Conservation (phyloP, 2,329 filamentous ascomycete genomes). For the Colletotrichum caudatum region DNA sequence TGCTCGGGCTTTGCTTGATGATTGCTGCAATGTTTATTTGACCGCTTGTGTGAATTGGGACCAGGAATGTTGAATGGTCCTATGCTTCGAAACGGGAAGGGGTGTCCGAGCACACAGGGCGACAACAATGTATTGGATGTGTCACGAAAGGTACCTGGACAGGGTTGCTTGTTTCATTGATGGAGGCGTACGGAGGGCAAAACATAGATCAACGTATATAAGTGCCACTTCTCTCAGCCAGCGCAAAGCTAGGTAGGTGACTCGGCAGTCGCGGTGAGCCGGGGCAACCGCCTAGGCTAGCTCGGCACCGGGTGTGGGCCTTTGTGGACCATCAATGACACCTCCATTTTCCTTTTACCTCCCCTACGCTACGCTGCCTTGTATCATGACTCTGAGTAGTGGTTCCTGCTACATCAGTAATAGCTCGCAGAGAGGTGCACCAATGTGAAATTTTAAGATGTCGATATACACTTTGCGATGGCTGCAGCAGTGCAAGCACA, state of each 20-base stretch:
- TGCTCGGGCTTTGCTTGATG: neutral
- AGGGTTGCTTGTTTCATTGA: neutral
- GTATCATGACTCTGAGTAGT: neutral
- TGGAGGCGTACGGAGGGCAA: neutral
- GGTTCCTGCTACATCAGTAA: neutral
- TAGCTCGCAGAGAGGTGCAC: neutral
- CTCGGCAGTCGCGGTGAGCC: constrained; percentile 8
- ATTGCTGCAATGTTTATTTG: neutral
- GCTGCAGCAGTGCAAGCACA: neutral
- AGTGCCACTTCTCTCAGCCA: neutral
- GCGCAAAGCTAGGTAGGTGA: neutral
- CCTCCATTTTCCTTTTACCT: constrained; percentile 19
- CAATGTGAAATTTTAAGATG: neutral
- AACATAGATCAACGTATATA: neutral
- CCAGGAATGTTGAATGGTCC: neutral
- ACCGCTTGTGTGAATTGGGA: neutral
- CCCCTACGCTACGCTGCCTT: neutral
- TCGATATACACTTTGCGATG: too few relatives aligned
- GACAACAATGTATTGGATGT: neutral
- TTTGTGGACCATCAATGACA: constrained; percentile 38
- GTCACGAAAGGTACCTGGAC: neutral
- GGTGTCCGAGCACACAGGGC: constrained; percentile 19
- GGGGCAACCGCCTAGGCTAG: constrained; percentile 18
- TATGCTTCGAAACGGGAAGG: constrained; percentile 6
- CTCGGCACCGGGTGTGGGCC: constrained; percentile 33